Percentiles rank a stretch among this genome's conserved stretches.
phyloP scores from a whole-genome alignment of 345 rosid species.

The Populus pruinosa region DNA sequence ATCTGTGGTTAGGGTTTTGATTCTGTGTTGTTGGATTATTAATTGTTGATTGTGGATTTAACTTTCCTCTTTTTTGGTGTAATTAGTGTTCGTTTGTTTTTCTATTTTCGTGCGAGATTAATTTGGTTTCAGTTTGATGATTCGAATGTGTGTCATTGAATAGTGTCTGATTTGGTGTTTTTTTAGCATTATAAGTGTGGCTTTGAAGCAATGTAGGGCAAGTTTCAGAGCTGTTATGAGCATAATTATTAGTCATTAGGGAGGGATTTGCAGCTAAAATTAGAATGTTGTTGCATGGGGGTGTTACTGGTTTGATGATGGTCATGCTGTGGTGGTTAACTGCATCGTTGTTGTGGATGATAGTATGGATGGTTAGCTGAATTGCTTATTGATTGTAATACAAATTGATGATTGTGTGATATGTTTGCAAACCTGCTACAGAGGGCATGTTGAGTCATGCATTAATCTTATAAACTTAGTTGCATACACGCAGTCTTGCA shows the following conservation, averaged over 20 bases:
- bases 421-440: neutral
- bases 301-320: neutral
- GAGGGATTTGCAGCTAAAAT: neutral
- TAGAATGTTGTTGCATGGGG: neutral
- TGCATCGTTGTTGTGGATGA: neutral
- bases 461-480: neutral
- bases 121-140: neutral
- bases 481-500: neutral
- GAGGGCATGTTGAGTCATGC: neutral
- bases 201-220: constrained; percentile 6
- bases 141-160: neutral
- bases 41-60: neutral
- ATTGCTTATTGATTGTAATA: neutral
- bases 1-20: neutral
- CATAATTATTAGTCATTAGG: neutral
- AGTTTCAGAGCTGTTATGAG: neutral
- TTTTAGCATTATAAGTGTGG: neutral
- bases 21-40: neutral
- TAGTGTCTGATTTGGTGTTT: neutral
- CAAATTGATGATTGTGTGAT: neutral
- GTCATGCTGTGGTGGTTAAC: neutral
- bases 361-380: neutral
- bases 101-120: neutral
- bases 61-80: neutral
- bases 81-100: neutral